Evolutionary conservation across 2,329 filamentous ascomycete genomes (phyloP).

Genomic region (Lasiodiplodia citricola): DNA sequence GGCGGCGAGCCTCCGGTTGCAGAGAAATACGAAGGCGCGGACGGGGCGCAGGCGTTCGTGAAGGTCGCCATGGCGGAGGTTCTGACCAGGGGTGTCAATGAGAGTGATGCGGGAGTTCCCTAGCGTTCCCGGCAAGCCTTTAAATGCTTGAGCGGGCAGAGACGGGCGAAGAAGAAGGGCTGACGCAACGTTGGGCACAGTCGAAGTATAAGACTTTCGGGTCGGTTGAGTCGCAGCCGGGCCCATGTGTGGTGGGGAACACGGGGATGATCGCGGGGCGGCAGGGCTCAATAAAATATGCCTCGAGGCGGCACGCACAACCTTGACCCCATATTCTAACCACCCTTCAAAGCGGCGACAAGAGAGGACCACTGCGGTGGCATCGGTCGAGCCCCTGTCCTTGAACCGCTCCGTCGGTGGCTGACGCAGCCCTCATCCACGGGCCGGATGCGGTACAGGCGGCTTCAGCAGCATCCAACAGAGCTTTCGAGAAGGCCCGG

Average conservation of each 20-base stretch:
- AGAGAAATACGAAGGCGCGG: slow-evolving; percentile 6
- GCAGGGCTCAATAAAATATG: slow-evolving; percentile 17
- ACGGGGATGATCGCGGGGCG: slow-evolving; percentile 25
- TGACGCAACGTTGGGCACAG: slow-evolving; percentile 17
- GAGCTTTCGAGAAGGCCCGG: slow-evolving; percentile 23
- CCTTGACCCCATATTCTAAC: not conserved
- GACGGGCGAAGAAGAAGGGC: not conserved
- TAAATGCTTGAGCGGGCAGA: slow-evolving; percentile 2
- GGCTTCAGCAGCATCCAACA: slow-evolving; percentile 19
- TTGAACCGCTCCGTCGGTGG: slow-evolving; percentile 13
- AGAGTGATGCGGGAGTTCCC: slow-evolving; percentile 16
- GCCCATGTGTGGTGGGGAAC: slow-evolving; percentile 24
- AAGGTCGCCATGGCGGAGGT: slow-evolving; percentile 11
- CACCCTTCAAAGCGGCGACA: slow-evolving; percentile 16
- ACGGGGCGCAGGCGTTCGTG: not conserved
- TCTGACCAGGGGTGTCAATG: not conserved
- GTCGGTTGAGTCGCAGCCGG: slow-evolving; percentile 7
- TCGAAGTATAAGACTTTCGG: slow-evolving; percentile 6
- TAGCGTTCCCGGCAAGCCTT: slow-evolving; percentile 19
- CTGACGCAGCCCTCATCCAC: slow-evolving; percentile 18
- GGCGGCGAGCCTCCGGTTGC: slow-evolving; percentile 20
- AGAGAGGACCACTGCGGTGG: slow-evolving; percentile 15
- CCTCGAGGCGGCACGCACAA: slow-evolving; percentile 6
- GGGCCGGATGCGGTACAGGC: slow-evolving; percentile 20
- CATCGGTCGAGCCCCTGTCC: not conserved